A percentile compares a stretch with the other conserved stretches of the same genome.
phyloP scores from a whole-genome alignment of 2,329 filamentous ascomycete species.

The Mollisia scopiformis region DNA sequence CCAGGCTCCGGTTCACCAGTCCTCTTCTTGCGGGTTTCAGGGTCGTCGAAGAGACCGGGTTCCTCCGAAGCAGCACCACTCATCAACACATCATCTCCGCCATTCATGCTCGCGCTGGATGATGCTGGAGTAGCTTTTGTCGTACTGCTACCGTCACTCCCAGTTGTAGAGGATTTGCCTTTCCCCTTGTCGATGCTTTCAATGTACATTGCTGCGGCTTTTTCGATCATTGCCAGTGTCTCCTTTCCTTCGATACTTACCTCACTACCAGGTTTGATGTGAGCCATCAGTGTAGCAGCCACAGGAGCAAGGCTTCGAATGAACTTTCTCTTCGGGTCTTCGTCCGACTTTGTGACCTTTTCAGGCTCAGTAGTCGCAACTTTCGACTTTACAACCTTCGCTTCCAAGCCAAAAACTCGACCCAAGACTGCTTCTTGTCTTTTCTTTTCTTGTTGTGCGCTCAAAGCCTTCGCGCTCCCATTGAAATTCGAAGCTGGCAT shows the following conservation, averaged over 20 bases:
- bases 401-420: slow-evolving; percentile 55
- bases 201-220: slow-evolving; percentile 55
- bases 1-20: slow-evolving; percentile 13
- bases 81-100: slow-evolving; percentile 13
- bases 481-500: slow-evolving; percentile 36
- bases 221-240: slow-evolving; percentile 52
- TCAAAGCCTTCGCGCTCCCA: slow-evolving; percentile 48
- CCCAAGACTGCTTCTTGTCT: slow-evolving; percentile 56
- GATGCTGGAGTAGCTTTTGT: slow-evolving; percentile 26
- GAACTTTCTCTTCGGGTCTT: slow-evolving; percentile 40
- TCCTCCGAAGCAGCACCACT: slow-evolving; percentile 15
- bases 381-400: slow-evolving; percentile 17
- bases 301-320: slow-evolving; percentile 44
- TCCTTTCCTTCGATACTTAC: slow-evolving; percentile 45
- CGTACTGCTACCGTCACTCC: slow-evolving; percentile 21
- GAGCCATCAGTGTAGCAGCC: slow-evolving; percentile 43
- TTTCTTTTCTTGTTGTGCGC: slow-evolving; percentile 56
- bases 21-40: slow-evolving; percentile 18
- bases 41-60: slow-evolving; percentile 31
- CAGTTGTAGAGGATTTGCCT: background rate
- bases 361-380: background rate
- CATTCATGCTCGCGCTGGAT: slow-evolving; percentile 17
- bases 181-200: slow-evolving; percentile 12
- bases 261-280: slow-evolving; percentile 41
- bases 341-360: slow-evolving; percentile 20